Base-by-base conservation (phyloP, 257 asterid genomes). In the Rubia yunnanensis region DNA sequence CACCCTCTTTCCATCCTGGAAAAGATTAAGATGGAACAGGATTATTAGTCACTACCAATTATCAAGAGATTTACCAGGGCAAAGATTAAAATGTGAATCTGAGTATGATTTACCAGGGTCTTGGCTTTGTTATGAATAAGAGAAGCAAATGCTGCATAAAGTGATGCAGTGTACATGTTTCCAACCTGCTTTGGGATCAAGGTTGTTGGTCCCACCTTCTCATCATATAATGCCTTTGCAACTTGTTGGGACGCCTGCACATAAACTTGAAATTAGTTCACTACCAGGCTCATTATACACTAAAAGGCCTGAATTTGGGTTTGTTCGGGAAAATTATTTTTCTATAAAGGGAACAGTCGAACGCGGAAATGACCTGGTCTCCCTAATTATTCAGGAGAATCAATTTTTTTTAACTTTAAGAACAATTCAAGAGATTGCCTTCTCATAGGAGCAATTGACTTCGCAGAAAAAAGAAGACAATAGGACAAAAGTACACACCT, bases 81-180 rank as follows among this genome's bases (percentile, higher is more conserved):
- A 22, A 55, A 49, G 26, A 52, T 4, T n/a, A 32, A 13, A 72
- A 10, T 20, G 6, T 20, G 49, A 50, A 65, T 55, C 57, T 61
- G 66, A 48, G 23, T 13, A 63, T 8, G 70, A n/a, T 68, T 77
- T 88, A 94, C 99, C 94, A 94, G 74, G 65, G 92, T 63, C 78
- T 70, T 77, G 15, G 70, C 69, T 61, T 94, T 89, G 68, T 81
- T 88, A 87, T 94, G 95, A 72, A 94, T 67, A 65, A 94, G 92
- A 48, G 99, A 94, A 57, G 90, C 95, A 75, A 94, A 88, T 68
- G 99, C 99, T 35, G 97, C 99, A 76, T 94, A 94, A 41, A 94
- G 80, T 0, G 99, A 94, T 63, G 99, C 99, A 17, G 99, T 94
- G 66, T 94, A 94, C 99, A 88, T 94, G 83, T 94, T 94, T 39